Evolutionary conservation across 1,284 basidiomycete genomes (phyloP), one percentile per base, ranked within the genome.

Genomic region (Ustilago trichophora): DNA sequence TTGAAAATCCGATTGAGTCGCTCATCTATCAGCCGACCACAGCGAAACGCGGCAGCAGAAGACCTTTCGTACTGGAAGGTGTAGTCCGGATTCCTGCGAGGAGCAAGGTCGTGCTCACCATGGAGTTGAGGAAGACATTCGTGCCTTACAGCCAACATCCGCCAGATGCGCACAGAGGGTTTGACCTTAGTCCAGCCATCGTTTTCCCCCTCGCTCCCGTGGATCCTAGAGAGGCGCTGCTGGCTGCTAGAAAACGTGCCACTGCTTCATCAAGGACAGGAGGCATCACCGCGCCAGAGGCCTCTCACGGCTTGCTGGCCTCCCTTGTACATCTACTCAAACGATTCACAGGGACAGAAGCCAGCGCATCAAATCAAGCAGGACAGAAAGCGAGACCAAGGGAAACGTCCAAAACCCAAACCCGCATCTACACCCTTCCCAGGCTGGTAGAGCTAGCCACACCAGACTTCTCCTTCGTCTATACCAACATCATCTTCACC

Each of bases 401-500:
- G n/a, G n/a, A n/a, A n/a, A n/a, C n/a, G n/a, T n/a, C n/a, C n/a
- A 46, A 34, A 12, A 31, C 33, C 9, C 52, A 55, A 15, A 25
- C 52, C 2, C 38, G 66, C 1, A 86, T 93, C 50, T 97, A 95
- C 82, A 92, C 92, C 1, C 85, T 88, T 0, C 86, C 89, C 11
- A 85, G 93, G n/a, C 86, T 98, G 24, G 87, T 96, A 35, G 92
- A 96, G 80, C 85, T 97, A 19, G 91, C 95, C 7, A 94, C 92
- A 8, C 96, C 96, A 0, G 95, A 98, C 83, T 98, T 98, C 82
- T 94, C 91, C 77, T 98, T 98, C 93, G 94, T 95, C 11, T 98
- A 98, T 84, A 99, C 98, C 83, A 94, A 98, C 64, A 98, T 98
- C 55, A 72, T 81, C 48, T 80, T 80, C 44, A 75, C 73, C 45